Percentiles rank a stretch among this genome's conserved stretches.
Conservation (phyloP, 768 basidiomycete genomes). For the Lactarius sanguifluus region DNA sequence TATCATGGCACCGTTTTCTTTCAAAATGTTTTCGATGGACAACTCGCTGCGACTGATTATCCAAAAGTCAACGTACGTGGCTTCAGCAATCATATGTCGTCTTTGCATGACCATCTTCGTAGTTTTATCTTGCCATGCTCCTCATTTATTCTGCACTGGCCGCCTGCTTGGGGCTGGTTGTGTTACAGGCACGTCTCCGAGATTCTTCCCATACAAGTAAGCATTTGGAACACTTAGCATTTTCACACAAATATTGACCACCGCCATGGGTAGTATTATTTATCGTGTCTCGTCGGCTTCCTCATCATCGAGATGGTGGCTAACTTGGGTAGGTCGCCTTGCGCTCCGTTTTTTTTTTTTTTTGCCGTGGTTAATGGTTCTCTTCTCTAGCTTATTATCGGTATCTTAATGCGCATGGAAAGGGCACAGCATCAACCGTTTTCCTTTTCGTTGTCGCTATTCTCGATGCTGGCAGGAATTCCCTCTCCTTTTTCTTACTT, state of each 20-base stretch:
- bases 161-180: slow-evolving; percentile 74
- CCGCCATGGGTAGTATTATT: slow-evolving; percentile 63
- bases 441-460: slow-evolving; percentile 97
- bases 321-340: slow-evolving; percentile 64
- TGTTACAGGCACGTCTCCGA: slow-evolving; percentile 82
- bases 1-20: slow-evolving; percentile 83
- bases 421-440: slow-evolving; percentile 69
- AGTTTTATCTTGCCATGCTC: slow-evolving; percentile 91
- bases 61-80: slow-evolving; percentile 89
- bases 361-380: not conserved
- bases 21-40: slow-evolving; percentile 83
- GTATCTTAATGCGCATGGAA: slow-evolving; percentile 88
- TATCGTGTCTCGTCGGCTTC: slow-evolving; percentile 83
- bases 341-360: not conserved
- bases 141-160: slow-evolving; percentile 72
- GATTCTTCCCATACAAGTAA: slow-evolving; percentile 83
- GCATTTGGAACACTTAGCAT: slow-evolving; percentile 23
- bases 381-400: slow-evolving; percentile 75
- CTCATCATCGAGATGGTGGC: slow-evolving; percentile 94
- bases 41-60: slow-evolving; percentile 90
- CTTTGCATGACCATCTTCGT: slow-evolving; percentile 1
- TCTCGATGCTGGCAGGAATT: slow-evolving; percentile 91
- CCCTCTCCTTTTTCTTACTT: slow-evolving; percentile 93
- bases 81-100: slow-evolving; percentile 1
- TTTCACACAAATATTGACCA: slow-evolving; percentile 13